Evolutionary conservation across 106 monocot genomes (phyloP).

Genomic region (Xerophyta viscosa): DNA sequence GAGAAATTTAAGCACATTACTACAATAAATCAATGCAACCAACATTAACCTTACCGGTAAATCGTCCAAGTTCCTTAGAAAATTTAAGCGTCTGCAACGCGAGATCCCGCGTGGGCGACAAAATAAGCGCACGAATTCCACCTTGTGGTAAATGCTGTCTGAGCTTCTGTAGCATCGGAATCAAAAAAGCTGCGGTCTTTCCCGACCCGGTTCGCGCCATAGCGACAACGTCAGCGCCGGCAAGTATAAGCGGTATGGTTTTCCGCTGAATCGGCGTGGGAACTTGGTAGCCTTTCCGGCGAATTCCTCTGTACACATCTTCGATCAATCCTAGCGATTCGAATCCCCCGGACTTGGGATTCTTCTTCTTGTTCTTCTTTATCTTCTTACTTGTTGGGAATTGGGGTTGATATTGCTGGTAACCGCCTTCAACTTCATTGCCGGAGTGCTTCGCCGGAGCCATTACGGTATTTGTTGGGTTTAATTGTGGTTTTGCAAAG

Average conservation of each 20-base stretch:
- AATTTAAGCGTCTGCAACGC: constrained; percentile 91
- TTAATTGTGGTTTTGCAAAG: too few relatives aligned
- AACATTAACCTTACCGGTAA: constrained; percentile 43
- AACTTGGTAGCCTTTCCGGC: constrained; percentile 79
- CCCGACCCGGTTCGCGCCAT: constrained; percentile 97
- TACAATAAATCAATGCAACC: too few relatives aligned
- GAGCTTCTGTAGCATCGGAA: constrained; percentile 83
- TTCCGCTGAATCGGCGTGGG: constrained; percentile 94
- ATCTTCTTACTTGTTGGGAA: too few relatives aligned
- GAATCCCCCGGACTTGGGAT: constrained; percentile 81
- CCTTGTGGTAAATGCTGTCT: constrained; percentile 53
- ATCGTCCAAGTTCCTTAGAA: constrained; percentile 78
- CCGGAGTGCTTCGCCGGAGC: too few relatives aligned
- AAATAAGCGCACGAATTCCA: constrained; percentile 72
- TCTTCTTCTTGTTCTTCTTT: constrained; percentile 47
- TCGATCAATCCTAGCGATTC: constrained; percentile 70
- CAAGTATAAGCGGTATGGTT: constrained; percentile 80
- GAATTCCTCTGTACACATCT: constrained; percentile 58
- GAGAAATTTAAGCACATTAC: too few relatives aligned
- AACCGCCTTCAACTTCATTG: too few relatives aligned
- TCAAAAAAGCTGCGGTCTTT: constrained; percentile 89
- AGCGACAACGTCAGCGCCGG: constrained; percentile 82
- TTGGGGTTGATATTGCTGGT: too few relatives aligned
- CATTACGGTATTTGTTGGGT: too few relatives aligned
- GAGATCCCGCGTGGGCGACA: constrained; percentile 88